Base-by-base conservation (phyloP, 2,329 filamentous ascomycete species). In the Cladosporium colombiae region DNA sequence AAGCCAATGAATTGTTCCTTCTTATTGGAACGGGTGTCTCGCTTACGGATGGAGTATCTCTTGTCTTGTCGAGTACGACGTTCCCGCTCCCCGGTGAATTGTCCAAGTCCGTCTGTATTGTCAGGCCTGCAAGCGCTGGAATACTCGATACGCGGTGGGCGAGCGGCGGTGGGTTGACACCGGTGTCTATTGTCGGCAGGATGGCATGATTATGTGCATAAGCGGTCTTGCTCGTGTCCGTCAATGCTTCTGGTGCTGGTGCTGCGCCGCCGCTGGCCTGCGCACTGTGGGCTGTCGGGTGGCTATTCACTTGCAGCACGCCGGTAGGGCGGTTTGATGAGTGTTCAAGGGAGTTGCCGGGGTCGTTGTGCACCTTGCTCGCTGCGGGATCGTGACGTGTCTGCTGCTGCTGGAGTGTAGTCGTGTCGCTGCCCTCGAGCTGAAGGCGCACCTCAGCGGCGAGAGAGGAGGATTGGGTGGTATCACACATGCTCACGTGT, bases 1-100 rank as follows among this genome's bases (percentile, higher is more conserved):
- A 74, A 69, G 74, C 73, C 76, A 79, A 65, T 76, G 77, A 73
- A 72, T 76, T 62, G 72, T 78, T 74, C 71, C 76, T 66, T 73
- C 74, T 69, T 74, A 70, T 70, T 68, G 73, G 70, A 63, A 70
- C 68, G 61, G 67, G 70, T 66, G 70, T 74, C 69, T 77, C 77
- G 73, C 74, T 70, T 60, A 72, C 75, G 68, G 74, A 71, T 37
- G 75, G 72, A 7, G 25, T 63, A 29, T 63, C 67, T 53, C 65
- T 68, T 18, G 65, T 56, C 23, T 37, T 35, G 14, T 62, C 40
- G 25, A 50, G 60, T 49, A 33, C 31, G 23, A 58, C 31, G 23
- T 52, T 64, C 13, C 56, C 56, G 27, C 57, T 62, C 8, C 56
- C 56, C 27, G 40, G 52, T 40, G 65, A 52, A 29, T 65, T 62